phyloP scores from a whole-genome alignment of 1,284 basidiomycete genomes.

The Ustilago trichophora region DNA sequence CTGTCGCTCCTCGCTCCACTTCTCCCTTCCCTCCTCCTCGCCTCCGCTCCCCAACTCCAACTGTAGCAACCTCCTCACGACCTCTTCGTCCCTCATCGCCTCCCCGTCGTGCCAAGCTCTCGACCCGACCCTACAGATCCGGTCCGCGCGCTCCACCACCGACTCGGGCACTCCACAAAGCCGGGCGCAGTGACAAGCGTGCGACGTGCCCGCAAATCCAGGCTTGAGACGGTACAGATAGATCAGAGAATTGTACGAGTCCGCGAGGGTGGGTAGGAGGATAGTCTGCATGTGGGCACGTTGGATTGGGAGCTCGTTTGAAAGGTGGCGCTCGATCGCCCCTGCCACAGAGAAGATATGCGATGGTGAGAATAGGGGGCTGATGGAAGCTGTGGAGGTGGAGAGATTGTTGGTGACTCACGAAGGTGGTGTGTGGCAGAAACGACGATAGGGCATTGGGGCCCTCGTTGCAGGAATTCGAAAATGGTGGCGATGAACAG shows the following conservation, averaged over 20 bases:
- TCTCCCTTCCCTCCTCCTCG: slow-evolving; percentile 1
- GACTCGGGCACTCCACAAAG: slow-evolving; percentile 39
- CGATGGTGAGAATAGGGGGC: background rate
- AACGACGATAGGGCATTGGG: slow-evolving; percentile 30
- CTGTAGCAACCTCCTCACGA: slow-evolving; percentile 30
- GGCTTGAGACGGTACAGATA: slow-evolving; percentile 39
- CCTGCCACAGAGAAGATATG: slow-evolving; percentile 4
- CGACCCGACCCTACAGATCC: slow-evolving; percentile 13
- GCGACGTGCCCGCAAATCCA: slow-evolving; percentile 32
- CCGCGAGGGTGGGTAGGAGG: slow-evolving; percentile 20
- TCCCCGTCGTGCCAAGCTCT: slow-evolving; percentile 22
- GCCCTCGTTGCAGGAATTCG: slow-evolving; percentile 34
- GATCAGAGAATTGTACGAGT: slow-evolving; percentile 22
- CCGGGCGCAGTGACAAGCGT: slow-evolving; percentile 41
- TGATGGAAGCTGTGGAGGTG: too few species aligned
- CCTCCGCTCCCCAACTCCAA: slow-evolving; percentile 12
- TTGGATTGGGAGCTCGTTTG: slow-evolving; percentile 18
- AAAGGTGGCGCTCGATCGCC: slow-evolving; percentile 33
- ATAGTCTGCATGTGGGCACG: slow-evolving; percentile 46
- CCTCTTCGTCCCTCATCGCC: slow-evolving; percentile 16
- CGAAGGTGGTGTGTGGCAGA: slow-evolving; percentile 44
- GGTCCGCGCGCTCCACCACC: slow-evolving; percentile 32
- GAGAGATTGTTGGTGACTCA: slow-evolving; percentile 6
- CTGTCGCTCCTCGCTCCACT: background rate
- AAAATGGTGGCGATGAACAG: slow-evolving; percentile 40